Conservation (phyloP, 441 rosid species). For the Syzygium malaccense region DNA sequence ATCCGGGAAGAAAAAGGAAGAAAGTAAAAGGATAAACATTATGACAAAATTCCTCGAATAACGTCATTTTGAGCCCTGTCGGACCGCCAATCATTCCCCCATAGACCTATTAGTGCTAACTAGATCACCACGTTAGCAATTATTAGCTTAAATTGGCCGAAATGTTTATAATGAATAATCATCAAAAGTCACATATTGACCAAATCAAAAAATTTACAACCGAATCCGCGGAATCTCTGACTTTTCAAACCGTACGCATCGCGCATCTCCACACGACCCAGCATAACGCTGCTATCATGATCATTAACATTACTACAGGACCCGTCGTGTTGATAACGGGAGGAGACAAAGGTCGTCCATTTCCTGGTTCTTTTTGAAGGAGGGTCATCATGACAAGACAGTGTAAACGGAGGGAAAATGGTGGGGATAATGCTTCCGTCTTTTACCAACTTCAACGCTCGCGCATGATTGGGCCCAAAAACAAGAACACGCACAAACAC, state of each 20-base stretch:
- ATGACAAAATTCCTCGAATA: neutral
- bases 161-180: neutral
- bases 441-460: neutral
- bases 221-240: neutral
- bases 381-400: neutral
- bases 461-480: neutral
- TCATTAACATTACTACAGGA: neutral
- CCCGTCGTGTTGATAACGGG: neutral
- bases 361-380: neutral
- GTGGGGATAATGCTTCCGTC: neutral
- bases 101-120: accelerated
- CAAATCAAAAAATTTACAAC: neutral
- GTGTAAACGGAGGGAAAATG: neutral
- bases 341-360: neutral
- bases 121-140: accelerated
- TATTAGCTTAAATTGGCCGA: accelerated
- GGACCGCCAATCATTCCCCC: neutral
- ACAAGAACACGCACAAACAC: neutral
- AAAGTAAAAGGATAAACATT: neutral
- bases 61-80: neutral
- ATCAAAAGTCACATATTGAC: accelerated
- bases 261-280: neutral
- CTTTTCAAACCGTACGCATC: neutral
- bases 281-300: neutral
- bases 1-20: neutral